A percentile compares a stretch with the other conserved stretches of the same genome.
These are phyloP conservation scores for Paraleonurus japonicus DNA, from an alignment of 257 asterid species.

Conservation along the genomic window DNA sequence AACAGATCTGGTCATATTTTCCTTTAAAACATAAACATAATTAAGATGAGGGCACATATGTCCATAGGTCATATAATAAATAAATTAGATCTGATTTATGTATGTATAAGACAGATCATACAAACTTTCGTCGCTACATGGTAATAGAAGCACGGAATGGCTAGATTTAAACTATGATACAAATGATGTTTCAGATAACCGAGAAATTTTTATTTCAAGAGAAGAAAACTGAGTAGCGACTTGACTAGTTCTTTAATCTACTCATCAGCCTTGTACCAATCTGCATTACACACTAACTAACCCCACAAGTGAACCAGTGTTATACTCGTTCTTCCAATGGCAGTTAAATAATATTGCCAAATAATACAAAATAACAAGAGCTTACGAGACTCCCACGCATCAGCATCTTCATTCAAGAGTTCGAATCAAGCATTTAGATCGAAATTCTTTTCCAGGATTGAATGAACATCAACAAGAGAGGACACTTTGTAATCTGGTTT, in stretches of 20 bases:
- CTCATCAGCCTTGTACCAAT: slow-evolving; percentile 6
- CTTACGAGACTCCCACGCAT: neutral
- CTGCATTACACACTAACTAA: neutral
- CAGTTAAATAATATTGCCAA: neutral
- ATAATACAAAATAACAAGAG: slow-evolving; percentile 2
- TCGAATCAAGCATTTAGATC: slow-evolving; percentile 46
- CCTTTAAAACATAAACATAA: too few species aligned
- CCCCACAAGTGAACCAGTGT: neutral
- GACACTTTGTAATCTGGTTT: slow-evolving; percentile 84
- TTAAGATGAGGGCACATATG: too few species aligned
- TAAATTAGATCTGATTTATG: too few species aligned
- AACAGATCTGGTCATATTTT: too few species aligned
- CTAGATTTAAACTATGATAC: neutral
- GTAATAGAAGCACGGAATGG: neutral
- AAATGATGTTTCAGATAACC: neutral
- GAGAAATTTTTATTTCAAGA: neutral
- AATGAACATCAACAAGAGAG: slow-evolving; percentile 63
- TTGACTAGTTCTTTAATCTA: neutral
- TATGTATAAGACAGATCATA: too few species aligned
- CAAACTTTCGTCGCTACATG: too few species aligned
- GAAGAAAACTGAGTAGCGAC: neutral
- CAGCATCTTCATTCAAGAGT: slow-evolving; percentile 4
- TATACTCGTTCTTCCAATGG: neutral
- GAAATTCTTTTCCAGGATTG: slow-evolving; percentile 59
- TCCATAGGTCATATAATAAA: too few species aligned